Evolutionary conservation across 2,329 filamentous ascomycete species (phyloP), one percentile per base, ranked within the genome.

Genomic region (Colletotrichum siamense): DNA sequence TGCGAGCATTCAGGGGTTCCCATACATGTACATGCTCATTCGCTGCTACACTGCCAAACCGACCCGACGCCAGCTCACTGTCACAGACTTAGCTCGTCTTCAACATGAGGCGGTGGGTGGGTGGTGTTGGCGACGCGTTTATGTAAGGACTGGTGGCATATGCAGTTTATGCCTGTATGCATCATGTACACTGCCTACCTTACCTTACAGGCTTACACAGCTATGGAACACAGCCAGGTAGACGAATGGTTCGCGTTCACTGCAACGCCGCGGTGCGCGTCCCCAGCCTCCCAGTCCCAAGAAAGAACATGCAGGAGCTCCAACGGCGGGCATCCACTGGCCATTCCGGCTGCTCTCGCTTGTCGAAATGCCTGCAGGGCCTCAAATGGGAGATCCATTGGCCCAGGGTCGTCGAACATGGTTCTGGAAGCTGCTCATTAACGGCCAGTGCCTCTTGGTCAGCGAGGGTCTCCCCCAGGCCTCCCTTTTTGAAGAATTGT

Each of bases 1-100:
- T 8, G 55, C 26, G 39, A 55, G n/a, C 12, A 69, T 76, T 76
- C 73, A 76, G 73, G 73, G 73, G 73, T 73, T 76, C 64, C 73
- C 73, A 61, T 76, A 61, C 34, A 73, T 64, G 70, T 70, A 76
- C 70, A 76, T 69, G 73, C 73, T 73, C 55, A 24, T 22, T 55
- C 71, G 26, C 62, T 62, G 61, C 62, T 28, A 59, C 59, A 55
- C 59, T 70, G 39, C 66, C 16, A 63, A 62, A 63, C 69, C 69
- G 55, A 34, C 69, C 73, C 69, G 57, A 69, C 69, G 57, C 70
- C 73, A 73, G 57, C 57, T 63, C 57, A 28, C 36, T 67, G 65
- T 67, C 65, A 57, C 44, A 68, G 39, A 62, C 49, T 26, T 32
- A 63, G n/a, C 59, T 32, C 59, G 28, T 32, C 30, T 22, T 63